These are phyloP conservation scores for Pseudogymnoascus sp. DNA, from an alignment of 2,329 filamentous ascomycete species.

Conservation along the genomic window DNA sequence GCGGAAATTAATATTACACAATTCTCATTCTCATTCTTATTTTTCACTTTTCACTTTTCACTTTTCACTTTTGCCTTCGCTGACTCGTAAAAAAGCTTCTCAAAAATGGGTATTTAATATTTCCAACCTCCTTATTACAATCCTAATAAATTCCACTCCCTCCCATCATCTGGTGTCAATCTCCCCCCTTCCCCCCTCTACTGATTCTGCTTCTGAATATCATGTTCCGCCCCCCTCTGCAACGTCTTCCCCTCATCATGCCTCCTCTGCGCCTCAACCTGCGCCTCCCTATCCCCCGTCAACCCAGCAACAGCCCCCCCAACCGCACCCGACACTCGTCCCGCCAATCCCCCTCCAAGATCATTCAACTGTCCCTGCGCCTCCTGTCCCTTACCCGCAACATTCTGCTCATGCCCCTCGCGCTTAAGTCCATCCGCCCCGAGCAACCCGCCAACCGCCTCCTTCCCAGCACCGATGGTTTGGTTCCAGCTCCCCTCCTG, in stretches of 20 bases:
- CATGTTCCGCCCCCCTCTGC: slow-evolving; percentile 75
- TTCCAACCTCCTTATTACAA: not conserved
- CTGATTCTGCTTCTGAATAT: slow-evolving; percentile 57
- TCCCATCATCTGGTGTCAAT: not conserved
- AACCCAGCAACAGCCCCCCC: slow-evolving; percentile 65
- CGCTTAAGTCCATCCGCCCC: slow-evolving; percentile 71
- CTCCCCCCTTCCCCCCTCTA: not conserved
- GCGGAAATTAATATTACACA: not conserved
- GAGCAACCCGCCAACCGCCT: slow-evolving; percentile 65
- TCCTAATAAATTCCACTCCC: not conserved
- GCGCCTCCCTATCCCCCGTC: slow-evolving; percentile 59
- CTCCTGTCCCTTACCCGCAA: slow-evolving; percentile 72
- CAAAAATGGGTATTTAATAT: not conserved
- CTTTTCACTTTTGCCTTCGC: not conserved
- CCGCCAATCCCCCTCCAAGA: slow-evolving; percentile 56
- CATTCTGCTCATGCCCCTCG: slow-evolving; percentile 69
- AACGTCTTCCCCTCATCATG: slow-evolving; percentile 79
- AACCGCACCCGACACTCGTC: slow-evolving; percentile 63
- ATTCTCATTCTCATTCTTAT: not conserved
- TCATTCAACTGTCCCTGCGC: slow-evolving; percentile 76
- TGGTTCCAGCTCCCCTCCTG: slow-evolving; percentile 74
- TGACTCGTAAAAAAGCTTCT: not conserved
- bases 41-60: too few species aligned
- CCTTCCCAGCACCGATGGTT: slow-evolving; percentile 79
- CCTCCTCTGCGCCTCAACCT: slow-evolving; percentile 56